These are phyloP conservation scores for Hyaloscypha hepaticicola DNA, from an alignment of 495 filamentous ascomycete genomes.

Conservation along the genomic window DNA sequence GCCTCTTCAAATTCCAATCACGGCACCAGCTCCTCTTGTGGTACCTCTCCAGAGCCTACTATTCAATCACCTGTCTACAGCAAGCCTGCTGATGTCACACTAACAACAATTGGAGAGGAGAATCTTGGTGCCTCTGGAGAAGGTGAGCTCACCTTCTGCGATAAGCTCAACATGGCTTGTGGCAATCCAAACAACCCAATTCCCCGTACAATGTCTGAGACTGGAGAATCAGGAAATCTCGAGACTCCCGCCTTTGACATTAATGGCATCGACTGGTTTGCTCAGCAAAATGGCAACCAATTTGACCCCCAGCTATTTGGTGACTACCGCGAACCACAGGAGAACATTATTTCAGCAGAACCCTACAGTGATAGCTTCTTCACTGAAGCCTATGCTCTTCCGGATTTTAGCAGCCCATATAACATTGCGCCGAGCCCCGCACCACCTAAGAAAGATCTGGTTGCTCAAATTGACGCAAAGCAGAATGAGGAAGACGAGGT, in stretches of 20 bases:
- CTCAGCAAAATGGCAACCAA: constrained; percentile 80
- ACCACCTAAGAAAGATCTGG: constrained; percentile 64
- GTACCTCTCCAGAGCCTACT: constrained; percentile 56
- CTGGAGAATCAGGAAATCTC: constrained; percentile 30
- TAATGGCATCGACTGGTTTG: constrained; percentile 68
- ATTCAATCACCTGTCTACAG: constrained; percentile 54
- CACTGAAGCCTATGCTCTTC: constrained; percentile 79
- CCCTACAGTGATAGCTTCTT: constrained; percentile 77
- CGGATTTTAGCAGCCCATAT: constrained; percentile 74
- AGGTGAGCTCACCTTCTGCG: constrained; percentile 56
- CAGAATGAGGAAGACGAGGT: constrained; percentile 67
- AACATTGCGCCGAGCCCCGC: constrained; percentile 57
- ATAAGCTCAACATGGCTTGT: constrained; percentile 69
- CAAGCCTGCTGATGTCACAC: constrained; percentile 60
- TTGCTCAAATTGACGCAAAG: constrained; percentile 68
- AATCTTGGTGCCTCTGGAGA: constrained; percentile 34
- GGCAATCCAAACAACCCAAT: constrained; percentile 69
- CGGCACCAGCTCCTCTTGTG: constrained; percentile 74
- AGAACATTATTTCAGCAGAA: constrained; percentile 59
- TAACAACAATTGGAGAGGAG: constrained; percentile 58
- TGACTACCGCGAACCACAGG: constrained; percentile 89
- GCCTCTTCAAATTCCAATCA: constrained; percentile 58
- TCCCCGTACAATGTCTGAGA: constrained; percentile 42
- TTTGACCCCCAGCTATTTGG: constrained; percentile 93
- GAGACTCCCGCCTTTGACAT: constrained; percentile 37